Base-by-base conservation (phyloP, 2,329 filamentous ascomycete genomes). In the Diaporthe sp. region DNA sequence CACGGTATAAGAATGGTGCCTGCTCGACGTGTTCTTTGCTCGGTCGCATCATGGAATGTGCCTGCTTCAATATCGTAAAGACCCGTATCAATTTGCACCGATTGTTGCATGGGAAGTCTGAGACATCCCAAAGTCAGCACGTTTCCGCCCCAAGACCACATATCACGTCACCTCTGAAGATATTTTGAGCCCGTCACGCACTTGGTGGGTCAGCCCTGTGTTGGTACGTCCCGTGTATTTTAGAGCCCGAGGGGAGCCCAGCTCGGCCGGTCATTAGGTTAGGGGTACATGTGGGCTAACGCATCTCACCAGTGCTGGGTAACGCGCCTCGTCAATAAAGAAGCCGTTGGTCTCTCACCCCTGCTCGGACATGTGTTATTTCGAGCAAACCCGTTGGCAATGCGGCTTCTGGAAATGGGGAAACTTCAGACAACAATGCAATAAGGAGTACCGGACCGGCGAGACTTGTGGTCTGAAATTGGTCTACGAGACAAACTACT, bases 401-500 rank as follows among this genome's bases (percentile, higher is more conserved):
- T 98, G 96, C 87, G 94, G 94, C 82, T 96, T 95, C 89, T 98
- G 94, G 93, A 95, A 95, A 85, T 98, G 96, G 96, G 94, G 95
- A 79, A 94, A 93, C 86, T 98, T 98, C 88, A 92, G 94, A 79
- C 91, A 96, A 85, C 96, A 98, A 84, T 98, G 96, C 90, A 93
- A 94, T 85, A 95, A 95, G 85, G 96, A 98, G 84, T 97, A 98
- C 87, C 94, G 96, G 79, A 98, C 94, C 79, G 96, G 96, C 81
- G 96, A 98, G 88, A 98, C 96, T 51, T 98, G 96, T 86, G 96
- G 96, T 77, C 93, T 98, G 87, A 98, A 95, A 86, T 91, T 98
- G 78, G 93, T 98, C 82, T 95, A 94, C 87, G 87, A 91, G 80
- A 96, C 94, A 37, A 88, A 91, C 78, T 87, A 88, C 76, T 88